Conservation (phyloP, 1,284 basidiomycete genomes). For the Ceratorhiza oryzae-sativae region DNA sequence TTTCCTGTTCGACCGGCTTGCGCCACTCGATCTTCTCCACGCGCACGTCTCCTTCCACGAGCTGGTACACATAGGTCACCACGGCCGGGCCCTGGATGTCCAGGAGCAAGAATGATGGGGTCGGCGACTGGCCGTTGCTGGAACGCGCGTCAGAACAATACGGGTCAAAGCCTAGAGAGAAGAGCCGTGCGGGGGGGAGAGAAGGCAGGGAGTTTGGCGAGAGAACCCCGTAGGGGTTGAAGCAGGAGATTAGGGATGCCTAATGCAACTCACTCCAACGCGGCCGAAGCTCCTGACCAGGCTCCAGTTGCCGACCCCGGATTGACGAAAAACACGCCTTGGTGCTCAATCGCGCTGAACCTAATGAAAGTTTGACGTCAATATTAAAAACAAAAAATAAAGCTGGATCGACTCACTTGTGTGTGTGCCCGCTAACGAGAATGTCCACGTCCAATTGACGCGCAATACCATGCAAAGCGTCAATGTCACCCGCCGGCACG, state of each 20-base stretch:
- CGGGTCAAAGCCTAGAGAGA: too few species aligned
- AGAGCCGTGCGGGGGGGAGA: too few species aligned
- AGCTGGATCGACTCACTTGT: slow-evolving; percentile 67
- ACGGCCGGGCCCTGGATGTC: slow-evolving; percentile 94
- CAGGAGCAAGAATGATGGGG: slow-evolving; percentile 89
- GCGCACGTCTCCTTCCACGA: slow-evolving; percentile 90
- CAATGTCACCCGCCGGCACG: slow-evolving; percentile 90
- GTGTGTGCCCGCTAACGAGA: slow-evolving; percentile 91
- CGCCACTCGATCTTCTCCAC: slow-evolving; percentile 73
- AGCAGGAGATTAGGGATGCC: not conserved
- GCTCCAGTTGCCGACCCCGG: slow-evolving; percentile 96
- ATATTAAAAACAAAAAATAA: not conserved
- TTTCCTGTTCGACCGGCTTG: slow-evolving; percentile 40
- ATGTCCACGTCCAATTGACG: slow-evolving; percentile 98
- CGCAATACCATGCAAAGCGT: slow-evolving; percentile 86
- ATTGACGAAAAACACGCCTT: slow-evolving; percentile 93
- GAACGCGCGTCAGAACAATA: slow-evolving; percentile 11
- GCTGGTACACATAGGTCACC: slow-evolving; percentile 94
- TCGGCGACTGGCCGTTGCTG: slow-evolving; percentile 55
- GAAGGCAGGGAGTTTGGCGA: slow-evolving; percentile 42
- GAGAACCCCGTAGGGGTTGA: slow-evolving; percentile 44
- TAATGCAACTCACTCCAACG: slow-evolving; percentile 53
- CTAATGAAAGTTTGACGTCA: slow-evolving; percentile 52
- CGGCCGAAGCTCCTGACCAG: slow-evolving; percentile 80
- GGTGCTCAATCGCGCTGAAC: slow-evolving; percentile 93